Conservation (phyloP, 176 grass and related monocot species). For the Oryza officinalis region DNA sequence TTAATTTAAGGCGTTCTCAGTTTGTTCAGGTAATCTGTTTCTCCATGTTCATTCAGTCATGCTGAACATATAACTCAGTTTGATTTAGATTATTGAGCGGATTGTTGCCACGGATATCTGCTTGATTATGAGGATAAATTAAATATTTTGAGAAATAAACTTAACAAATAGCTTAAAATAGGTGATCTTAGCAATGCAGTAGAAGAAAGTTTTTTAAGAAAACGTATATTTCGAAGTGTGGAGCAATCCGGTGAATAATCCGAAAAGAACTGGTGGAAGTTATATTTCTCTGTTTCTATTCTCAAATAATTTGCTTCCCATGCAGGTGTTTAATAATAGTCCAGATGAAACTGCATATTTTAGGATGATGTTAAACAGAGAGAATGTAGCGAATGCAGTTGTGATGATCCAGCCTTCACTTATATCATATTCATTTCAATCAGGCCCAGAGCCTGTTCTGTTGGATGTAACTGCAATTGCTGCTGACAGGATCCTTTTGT, state of each 20-base stretch:
- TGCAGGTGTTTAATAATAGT: conserved; percentile 91
- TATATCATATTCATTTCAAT: conserved; percentile 84
- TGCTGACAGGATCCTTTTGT: conserved; percentile 78
- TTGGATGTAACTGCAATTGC: conserved; percentile 83
- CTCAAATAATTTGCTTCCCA: conserved; percentile 35
- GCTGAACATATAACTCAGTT: neutral
- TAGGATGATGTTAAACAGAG: conserved; percentile 80
- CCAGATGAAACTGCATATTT: conserved; percentile 96
- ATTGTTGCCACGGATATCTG: too few species aligned
- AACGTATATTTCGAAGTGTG: too few species aligned
- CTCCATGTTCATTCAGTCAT: conserved; percentile 8
- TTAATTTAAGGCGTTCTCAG: conserved; percentile 91
- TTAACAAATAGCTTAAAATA: too few species aligned
- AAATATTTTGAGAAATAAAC: too few species aligned
- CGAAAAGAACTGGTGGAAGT: neutral
- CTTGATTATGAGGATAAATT: too few species aligned
- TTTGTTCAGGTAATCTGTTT: conserved; percentile 77
- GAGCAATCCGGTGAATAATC: too few species aligned
- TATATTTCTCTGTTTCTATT: conserved; percentile 1
- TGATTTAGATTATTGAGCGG: too few species aligned
- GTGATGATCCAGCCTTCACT: conserved; percentile 94
- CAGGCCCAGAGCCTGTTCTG: conserved; percentile 69
- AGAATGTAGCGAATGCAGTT: conserved; percentile 70
- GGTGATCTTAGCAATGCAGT: too few species aligned
- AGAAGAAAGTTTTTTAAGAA: too few species aligned